A percentile compares a stretch with the other conserved stretches of the same genome.
phyloP scores from a whole-genome alignment of 495 filamentous ascomycete genomes.

The Copromyces sp. region DNA sequence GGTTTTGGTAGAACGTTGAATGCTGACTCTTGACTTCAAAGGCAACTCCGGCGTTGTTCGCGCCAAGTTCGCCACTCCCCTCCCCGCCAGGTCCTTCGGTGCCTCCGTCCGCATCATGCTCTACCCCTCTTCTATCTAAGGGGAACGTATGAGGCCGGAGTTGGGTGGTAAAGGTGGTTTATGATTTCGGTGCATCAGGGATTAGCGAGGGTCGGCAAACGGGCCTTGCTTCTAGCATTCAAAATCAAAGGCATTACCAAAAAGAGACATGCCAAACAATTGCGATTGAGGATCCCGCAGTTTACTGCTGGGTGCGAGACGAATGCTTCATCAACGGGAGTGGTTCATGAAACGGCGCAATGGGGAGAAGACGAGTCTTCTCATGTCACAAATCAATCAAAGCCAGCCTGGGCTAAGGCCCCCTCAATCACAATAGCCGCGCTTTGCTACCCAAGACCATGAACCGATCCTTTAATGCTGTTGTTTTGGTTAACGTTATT shows the following conservation, averaged over 20 bases:
- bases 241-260: slow-evolving; percentile 34
- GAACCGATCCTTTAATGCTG: not conserved
- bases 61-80: slow-evolving; percentile 89
- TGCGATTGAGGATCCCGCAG: slow-evolving; percentile 24
- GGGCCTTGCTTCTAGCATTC: slow-evolving; percentile 35
- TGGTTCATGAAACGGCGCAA: slow-evolving; percentile 11
- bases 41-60: slow-evolving; percentile 95
- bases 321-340: slow-evolving; percentile 12
- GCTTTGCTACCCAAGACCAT: not conserved
- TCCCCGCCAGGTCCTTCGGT: slow-evolving; percentile 91
- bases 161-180: slow-evolving; percentile 44
- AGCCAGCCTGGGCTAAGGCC: slow-evolving; percentile 15
- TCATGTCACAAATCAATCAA: slow-evolving; percentile 15
- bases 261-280: slow-evolving; percentile 20
- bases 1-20: not conserved
- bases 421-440: not conserved
- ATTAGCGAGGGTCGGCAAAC: slow-evolving; percentile 39
- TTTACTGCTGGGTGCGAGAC: slow-evolving; percentile 14
- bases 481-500: not conserved
- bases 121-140: slow-evolving; percentile 76
- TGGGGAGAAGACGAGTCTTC: slow-evolving; percentile 7
- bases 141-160: slow-evolving; percentile 34
- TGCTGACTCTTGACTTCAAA: slow-evolving; percentile 25
- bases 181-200: slow-evolving; percentile 45
- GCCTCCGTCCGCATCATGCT: slow-evolving; percentile 97